Evolutionary conservation across 2,329 filamentous ascomycete genomes (phyloP).

Genomic region (Trichoderma arundinaceum): DNA sequence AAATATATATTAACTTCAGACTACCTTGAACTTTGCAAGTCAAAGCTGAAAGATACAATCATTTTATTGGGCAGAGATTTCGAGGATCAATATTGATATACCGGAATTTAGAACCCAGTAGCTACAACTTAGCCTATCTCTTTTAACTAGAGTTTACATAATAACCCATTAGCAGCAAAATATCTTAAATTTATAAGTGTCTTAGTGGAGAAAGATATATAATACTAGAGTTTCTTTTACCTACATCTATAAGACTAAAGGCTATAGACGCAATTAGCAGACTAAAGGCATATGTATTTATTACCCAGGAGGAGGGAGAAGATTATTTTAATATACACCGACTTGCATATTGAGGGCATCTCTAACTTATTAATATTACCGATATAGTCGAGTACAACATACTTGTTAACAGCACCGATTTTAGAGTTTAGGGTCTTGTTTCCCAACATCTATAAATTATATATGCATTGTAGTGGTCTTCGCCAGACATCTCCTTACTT

Average conservation of each 20-base stretch:
- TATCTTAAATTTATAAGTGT: neutral
- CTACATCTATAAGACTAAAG: neutral
- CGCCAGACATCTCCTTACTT: no score
- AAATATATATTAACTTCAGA: constrained; percentile 34
- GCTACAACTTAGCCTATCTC: neutral
- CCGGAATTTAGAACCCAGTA: neutral
- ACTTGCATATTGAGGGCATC: no score
- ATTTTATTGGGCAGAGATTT: neutral
- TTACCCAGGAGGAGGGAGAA: neutral
- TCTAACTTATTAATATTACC: no score
- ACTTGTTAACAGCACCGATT: no score
- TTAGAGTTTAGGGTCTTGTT: no score
- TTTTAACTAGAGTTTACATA: neutral
- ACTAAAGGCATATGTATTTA: neutral
- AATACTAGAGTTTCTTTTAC: neutral
- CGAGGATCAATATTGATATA: neutral
- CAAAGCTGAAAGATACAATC: neutral
- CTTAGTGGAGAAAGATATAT: neutral
- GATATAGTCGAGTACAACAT: no score
- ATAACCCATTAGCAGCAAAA: neutral
- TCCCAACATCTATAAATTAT: no score
- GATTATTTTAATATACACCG: neutral
- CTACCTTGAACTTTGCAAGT: neutral
- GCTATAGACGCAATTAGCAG: neutral
- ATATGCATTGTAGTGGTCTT: no score